A percentile compares a stretch with the other conserved stretches of the same genome.
Evolutionary conservation across 176 grass and related monocot species (phyloP).

Genomic region (Miscanthus lutarioriparius): DNA sequence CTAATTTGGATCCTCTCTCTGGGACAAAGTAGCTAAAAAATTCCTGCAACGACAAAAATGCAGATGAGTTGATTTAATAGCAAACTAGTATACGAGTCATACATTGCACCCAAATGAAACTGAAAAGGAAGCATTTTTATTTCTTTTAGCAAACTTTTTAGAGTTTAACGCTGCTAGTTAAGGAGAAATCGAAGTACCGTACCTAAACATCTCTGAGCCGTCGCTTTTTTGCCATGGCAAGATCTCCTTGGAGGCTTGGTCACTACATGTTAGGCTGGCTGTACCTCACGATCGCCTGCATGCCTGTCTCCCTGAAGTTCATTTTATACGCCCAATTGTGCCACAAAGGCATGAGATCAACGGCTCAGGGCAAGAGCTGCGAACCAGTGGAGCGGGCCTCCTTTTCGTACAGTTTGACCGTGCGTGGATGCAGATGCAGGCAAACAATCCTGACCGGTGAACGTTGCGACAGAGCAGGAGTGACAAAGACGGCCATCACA

Average conservation of each 20-base stretch:
- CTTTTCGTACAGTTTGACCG: conserved; percentile 22
- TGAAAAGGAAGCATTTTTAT: too few species aligned
- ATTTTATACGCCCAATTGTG: conserved; percentile 12
- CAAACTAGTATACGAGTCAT: too few species aligned
- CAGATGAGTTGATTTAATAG: too few species aligned
- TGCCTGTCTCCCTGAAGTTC: not conserved
- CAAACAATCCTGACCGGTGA: not conserved
- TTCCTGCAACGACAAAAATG: too few species aligned
- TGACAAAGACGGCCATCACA: not conserved
- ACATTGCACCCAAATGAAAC: too few species aligned
- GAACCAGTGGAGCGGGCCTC: not conserved
- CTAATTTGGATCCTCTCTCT: too few species aligned
- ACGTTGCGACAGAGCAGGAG: not conserved
- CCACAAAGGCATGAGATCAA: not conserved
- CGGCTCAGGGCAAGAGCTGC: not conserved
- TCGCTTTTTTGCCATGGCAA: conserved; percentile 5
- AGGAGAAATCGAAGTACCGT: too few species aligned
- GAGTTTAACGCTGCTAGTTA: too few species aligned
- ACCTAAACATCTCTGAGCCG: not conserved
- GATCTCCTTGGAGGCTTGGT: not conserved
- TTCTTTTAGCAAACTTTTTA: too few species aligned
- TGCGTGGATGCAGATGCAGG: not conserved
- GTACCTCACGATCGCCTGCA: not conserved
- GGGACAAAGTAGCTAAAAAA: too few species aligned
- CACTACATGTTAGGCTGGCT: not conserved